Evolutionary conservation across 208 protist genomes (phyloP).

Genomic region (Entamoeba histolytica): DNA sequence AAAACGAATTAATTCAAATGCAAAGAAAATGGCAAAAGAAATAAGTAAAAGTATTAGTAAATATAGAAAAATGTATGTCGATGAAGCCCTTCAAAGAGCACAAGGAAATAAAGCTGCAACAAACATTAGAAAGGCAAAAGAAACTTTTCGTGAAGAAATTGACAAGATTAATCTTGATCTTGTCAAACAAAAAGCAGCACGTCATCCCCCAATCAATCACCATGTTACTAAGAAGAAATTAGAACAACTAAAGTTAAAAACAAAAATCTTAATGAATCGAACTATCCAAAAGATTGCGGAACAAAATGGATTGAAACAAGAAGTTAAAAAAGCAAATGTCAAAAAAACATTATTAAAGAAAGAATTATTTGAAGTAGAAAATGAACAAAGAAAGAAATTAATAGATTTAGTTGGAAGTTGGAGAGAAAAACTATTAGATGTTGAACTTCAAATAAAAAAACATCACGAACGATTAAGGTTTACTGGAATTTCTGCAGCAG

Average conservation of each 20-base stretch:
- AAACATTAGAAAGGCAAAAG: neutral
- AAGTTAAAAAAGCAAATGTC: neutral
- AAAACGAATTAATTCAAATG: neutral
- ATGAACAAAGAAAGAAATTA: neutral
- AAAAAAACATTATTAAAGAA: neutral
- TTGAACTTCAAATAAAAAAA: neutral
- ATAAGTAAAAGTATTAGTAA: neutral
- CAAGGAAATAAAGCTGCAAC: neutral
- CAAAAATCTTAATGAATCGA: neutral
- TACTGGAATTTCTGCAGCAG: too few relatives aligned
- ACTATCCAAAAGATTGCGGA: neutral
- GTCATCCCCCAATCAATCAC: neutral
- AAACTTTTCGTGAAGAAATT: neutral
- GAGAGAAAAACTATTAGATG: neutral
- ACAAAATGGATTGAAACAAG: neutral
- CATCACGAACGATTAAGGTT: too few relatives aligned
- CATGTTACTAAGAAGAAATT: neutral
- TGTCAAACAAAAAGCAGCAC: neutral
- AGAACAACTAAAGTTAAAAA: neutral
- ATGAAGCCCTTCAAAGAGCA: neutral
- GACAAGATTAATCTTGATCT: neutral
- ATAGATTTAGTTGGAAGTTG: neutral
- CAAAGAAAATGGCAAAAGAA: neutral
- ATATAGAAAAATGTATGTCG: neutral
- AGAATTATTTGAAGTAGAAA: neutral